Base-by-base conservation (phyloP, 176 grass and related monocot species). In the Triticum dicoccoides region DNA sequence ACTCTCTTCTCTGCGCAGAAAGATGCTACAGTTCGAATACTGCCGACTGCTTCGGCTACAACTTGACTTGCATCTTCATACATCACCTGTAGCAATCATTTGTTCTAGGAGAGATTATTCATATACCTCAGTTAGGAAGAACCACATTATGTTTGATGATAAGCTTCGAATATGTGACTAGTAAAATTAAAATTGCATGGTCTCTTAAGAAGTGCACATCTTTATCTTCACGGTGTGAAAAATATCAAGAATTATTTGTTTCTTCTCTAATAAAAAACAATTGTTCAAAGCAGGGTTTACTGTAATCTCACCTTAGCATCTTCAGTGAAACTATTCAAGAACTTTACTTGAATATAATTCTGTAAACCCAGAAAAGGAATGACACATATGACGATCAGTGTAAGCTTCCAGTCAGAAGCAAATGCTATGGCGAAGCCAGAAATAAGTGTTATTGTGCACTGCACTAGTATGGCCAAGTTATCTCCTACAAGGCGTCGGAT, bases 311-410 rank as follows among this genome's bases (percentile, higher is more conserved):
- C 94, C 94, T 96, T 93, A 73, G 94, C 89, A 84, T 96, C 89
- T 73, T 89, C 89, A 69, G 85, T 84, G 79, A 93, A 96, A 9
- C 91, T 85, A 68, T 96, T 86, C 69, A 96, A 85, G 76, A 93
- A 93, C 66, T 88, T 96, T 9, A 96, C 79, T 87, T 96, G 91
- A 77, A 84, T 67, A 83, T 93, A 96, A 72, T 90, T 90, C 79
- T 91, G 83, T 14, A 91, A 88, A 51, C 94, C 94, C 41, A 91
- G 54, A 69, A 91, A 80, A 83, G 94, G 94, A 58, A 96, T 86
- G 21, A 91, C 85, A 63, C 86, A 61, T 21, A 92, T 87, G 51
- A 96, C 73, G 34, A 94, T 87, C 18, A 98, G 80, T 1, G 93
- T 83, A 67, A 95, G 89, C 39, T 78, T 85, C 93, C 91, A 92